A percentile compares a stretch with the other conserved stretches of the same genome.
phyloP scores from a whole-genome alignment of 169 alveolate species.

The Pseudocohnilembus persalinus region DNA sequence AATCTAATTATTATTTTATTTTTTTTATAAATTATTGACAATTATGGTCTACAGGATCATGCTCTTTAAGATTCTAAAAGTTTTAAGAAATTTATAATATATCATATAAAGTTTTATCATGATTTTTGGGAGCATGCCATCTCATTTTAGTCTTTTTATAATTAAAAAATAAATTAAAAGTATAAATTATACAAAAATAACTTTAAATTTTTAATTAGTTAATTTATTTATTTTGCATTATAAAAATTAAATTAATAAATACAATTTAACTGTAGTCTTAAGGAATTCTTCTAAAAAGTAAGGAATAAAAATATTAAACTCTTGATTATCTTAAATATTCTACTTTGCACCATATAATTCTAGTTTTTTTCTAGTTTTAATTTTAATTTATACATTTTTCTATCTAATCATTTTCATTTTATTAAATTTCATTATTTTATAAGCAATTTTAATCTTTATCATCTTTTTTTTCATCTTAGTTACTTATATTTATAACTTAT shows the following conservation, averaged over 20 bases:
- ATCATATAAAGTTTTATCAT: neutral
- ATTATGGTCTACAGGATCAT: no score
- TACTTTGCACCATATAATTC: neutral
- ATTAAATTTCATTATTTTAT: neutral
- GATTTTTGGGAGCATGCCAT: neutral
- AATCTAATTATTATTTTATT: no score
- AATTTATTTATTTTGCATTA: no score
- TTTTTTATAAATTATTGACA: no score
- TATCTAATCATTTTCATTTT: no score
- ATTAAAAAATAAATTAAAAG: no score
- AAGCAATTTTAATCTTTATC: neutral
- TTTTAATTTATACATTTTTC: neutral
- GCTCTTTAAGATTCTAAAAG: no score
- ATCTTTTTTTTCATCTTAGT: neutral
- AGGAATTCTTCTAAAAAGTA: neutral
- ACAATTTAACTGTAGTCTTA: neutral
- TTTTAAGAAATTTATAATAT: no score
- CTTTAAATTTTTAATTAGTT: no score
- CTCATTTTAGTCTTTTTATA: neutral
- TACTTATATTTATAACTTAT: neutral
- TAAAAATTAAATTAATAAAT: no score
- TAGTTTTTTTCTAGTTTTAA: neutral
- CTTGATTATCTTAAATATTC: neutral
- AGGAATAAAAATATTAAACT: neutral
- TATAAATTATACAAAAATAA: no score